Evolutionary conservation across 2,329 filamentous ascomycete genomes (phyloP), one percentile per base, ranked within the genome.

Genomic region (Calonectria pseudoturangicola): DNA sequence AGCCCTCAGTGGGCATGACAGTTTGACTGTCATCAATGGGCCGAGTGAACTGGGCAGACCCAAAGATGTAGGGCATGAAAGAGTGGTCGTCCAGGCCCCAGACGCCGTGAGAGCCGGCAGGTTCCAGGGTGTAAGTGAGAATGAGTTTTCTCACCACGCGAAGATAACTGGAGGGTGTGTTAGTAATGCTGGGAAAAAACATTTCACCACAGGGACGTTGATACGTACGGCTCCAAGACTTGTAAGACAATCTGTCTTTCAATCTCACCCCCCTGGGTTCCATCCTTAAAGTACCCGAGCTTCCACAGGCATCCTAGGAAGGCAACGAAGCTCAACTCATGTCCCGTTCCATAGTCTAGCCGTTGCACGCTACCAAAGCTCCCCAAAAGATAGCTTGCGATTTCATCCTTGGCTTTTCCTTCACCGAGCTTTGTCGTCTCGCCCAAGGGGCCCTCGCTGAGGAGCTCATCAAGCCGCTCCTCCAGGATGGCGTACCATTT

Each of bases 31-130:
- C 87, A 33, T 87, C 86, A 75, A 98, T 94, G 1, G 96, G 90
- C 0, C 95, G 93, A 12, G 93, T 93, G 48, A 97, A 88, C 82
- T 99, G 97, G 0, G 97, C 96, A 2, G 96, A 98, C 39, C 97
- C 97, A 75, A 98, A 96, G 70, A 99, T 95, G 83, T 98, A 99
- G 0, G 97, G 94, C 30, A 97, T 84, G 83, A 99, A 98, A 10
- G 92, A 96, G 84, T 99, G 96, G 83, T 99, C 97, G 82, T 99
- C 97, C n/a, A 99, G 89, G 25, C 97, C 97, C 97, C 97, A 99
- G 25, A 99, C 97, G 3, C 97, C 97, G 82, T 98, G 97, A 1
- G 96, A 98, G 2, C 97, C 97, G 7, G 97, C 97, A 4, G 97
- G 97, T 82, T 99, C 97, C 25, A 99, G 90, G 0, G 93, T 98